Percentiles rank a stretch among this genome's conserved stretches.
phyloP scores from a whole-genome alignment of 495 filamentous ascomycete genomes.

The Astrothelium macrocarpum region DNA sequence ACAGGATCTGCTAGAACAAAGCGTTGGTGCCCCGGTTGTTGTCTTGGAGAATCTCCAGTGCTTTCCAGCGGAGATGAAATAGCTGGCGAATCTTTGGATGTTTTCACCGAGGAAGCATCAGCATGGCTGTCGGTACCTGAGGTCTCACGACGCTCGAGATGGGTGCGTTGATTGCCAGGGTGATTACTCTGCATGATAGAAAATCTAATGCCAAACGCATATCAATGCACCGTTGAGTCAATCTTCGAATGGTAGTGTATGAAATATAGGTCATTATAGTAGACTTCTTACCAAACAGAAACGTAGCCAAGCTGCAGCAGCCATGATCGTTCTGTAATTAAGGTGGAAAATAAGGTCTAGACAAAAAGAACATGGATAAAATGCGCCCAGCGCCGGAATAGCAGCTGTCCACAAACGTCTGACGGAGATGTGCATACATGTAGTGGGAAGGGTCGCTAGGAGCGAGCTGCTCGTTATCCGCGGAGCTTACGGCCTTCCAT shows the following conservation, averaged over 20 bases:
- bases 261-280: too few species aligned
- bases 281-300: too few species aligned
- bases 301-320: not conserved
- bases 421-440: too few species aligned
- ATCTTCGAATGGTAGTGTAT: too few species aligned
- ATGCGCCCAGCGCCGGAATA: not conserved
- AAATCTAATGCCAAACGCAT: not conserved
- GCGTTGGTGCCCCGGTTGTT: constrained; percentile 26
- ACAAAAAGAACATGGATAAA: not conserved
- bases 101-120: not conserved
- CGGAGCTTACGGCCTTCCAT: too few species aligned
- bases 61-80: not conserved
- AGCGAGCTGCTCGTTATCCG: too few species aligned
- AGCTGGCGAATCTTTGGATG: constrained; percentile 8
- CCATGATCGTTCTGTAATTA: not conserved
- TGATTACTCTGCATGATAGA: not conserved
- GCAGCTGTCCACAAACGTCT: too few species aligned
- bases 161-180: not conserved
- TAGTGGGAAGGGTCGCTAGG: too few species aligned
- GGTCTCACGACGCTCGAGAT: not conserved
- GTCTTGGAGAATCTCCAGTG: not conserved
- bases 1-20: constrained; percentile 37
- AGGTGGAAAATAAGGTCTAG: not conserved
- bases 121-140: not conserved
- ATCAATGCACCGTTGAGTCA: not conserved